Conservation (phyloP, 192 early-diverging fungal genomes). For the Backusella australiensis region DNA sequence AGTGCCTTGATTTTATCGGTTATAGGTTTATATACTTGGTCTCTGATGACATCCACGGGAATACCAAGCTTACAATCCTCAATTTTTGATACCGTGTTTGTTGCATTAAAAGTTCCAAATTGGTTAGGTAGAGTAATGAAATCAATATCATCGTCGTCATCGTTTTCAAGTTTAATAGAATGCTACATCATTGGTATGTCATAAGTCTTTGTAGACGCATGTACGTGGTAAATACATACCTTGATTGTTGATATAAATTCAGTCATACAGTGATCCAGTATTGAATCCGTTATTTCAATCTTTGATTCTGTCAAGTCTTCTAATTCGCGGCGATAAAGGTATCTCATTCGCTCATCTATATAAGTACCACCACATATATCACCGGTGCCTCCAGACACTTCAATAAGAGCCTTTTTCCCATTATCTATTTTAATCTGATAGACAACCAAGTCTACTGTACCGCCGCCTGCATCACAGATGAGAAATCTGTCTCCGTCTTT, state of each 20-base stretch:
- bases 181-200: background rate
- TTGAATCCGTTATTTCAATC: background rate
- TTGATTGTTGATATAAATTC: slow-evolving; percentile 17
- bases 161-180: slow-evolving; percentile 1
- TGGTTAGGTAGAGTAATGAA: slow-evolving; percentile 36
- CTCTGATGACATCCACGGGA: slow-evolving; percentile 30
- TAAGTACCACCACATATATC: slow-evolving; percentile 42
- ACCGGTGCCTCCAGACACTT: slow-evolving; percentile 44
- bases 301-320: slow-evolving; percentile 13
- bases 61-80: slow-evolving; percentile 40
- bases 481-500: slow-evolving; percentile 41
- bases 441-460: slow-evolving; percentile 51
- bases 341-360: slow-evolving; percentile 40
- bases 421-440: slow-evolving; percentile 39
- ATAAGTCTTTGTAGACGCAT: background rate
- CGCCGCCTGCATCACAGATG: slow-evolving; percentile 52
- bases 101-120: slow-evolving; percentile 26
- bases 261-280: slow-evolving; percentile 41
- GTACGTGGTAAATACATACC: background rate
- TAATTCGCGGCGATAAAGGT: slow-evolving; percentile 35
- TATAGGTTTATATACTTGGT: slow-evolving; percentile 48
- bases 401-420: slow-evolving; percentile 32
- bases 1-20: slow-evolving; percentile 14
- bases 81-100: slow-evolving; percentile 24
- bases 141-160: slow-evolving; percentile 39